Evolutionary conservation across 768 basidiomycete genomes (phyloP), one percentile per base, ranked within the genome.

Genomic region (Lentinula boryana): DNA sequence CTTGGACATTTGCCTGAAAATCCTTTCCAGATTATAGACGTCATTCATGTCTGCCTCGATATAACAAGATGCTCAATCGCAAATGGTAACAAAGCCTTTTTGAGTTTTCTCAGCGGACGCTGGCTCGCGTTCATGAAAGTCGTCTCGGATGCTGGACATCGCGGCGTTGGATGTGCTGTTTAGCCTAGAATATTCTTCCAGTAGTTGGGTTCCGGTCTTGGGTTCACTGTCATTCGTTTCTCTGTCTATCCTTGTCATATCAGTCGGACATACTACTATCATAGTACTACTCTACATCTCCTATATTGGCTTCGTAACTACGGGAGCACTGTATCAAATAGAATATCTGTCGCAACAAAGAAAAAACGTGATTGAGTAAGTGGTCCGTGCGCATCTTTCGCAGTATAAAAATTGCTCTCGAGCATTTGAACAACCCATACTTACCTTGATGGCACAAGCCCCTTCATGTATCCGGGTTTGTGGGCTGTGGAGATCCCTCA

Each of bases 401-500:
- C 4, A 4, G 46, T 59, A 59, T 59, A 59, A 33, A 59, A 1
- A 4, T 4, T 1, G 15, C 48, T 18, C 41, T 8, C 10, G 7
- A 46, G 50, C 46, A 50, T 4, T 1, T 4, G 0, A 12, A 31
- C 46, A 50, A 21, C 48, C 50, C 58, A 59, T 59, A 59, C 58
- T 59, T 48, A 48, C 46, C 46, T 48, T 48, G 46, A 48, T 48
- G 46, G 46, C 46, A 59, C 58, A 59, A 16, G 58, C 58, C 58
- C 58, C 58, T 59, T 59, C 58, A 48, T 4, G 16, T 59, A 33
- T 15, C 58, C 44, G 43, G 58, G 58, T 59, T 49, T 59, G 58
- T 59, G 58, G 58, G 58, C 58, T 23, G 46, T 48, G 46, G 44
- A 59, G 33, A 59, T 40, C 46, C 58, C 35, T 59, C 58, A 59